Evolutionary conservation across 495 filamentous ascomycete species (phyloP).

Genomic region (Talaromyces thailandensis): DNA sequence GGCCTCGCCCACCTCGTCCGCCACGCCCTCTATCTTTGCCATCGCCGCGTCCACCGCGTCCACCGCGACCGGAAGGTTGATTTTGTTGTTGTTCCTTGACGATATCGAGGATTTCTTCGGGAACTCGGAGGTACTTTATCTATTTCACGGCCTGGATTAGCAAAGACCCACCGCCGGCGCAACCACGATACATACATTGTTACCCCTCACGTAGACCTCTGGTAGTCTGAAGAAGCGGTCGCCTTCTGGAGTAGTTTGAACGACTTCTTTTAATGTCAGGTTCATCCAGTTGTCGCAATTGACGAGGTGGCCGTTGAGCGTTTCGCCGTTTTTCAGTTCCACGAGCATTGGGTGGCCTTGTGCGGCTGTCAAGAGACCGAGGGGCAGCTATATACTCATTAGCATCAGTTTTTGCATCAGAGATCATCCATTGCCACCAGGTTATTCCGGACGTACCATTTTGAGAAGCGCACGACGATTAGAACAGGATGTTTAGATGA

Average conservation of each 20-base stretch:
- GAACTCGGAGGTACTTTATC: constrained; percentile 98
- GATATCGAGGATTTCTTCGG: constrained; percentile 88
- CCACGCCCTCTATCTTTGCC: constrained; percentile 44
- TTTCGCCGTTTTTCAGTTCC: constrained; percentile 98
- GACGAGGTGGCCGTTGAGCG: constrained; percentile 89
- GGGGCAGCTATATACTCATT: constrained; percentile 56
- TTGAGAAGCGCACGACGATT: neutral
- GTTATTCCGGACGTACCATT: neutral
- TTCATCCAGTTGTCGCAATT: constrained; percentile 99
- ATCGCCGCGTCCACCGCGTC: constrained; percentile 63
- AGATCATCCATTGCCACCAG: neutral
- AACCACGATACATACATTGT: constrained; percentile 59
- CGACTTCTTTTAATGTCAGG: constrained; percentile 88
- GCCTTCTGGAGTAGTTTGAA: constrained; percentile 93
- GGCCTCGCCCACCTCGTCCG: constrained; percentile 40
- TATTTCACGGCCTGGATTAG: constrained; percentile 22
- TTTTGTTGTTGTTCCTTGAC: constrained; percentile 84
- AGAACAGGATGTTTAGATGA: neutral
- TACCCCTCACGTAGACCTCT: constrained; percentile 93
- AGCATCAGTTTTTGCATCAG: neutral
- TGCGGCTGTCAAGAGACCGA: constrained; percentile 87
- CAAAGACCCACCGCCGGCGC: neutral
- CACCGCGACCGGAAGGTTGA: constrained; percentile 58
- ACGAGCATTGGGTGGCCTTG: constrained; percentile 99
- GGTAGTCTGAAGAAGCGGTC: constrained; percentile 86